Percentiles rank a stretch among this genome's conserved stretches.
phyloP scores from a whole-genome alignment of 106 monocot genomes.

The Dioscorea zingiberensis region DNA sequence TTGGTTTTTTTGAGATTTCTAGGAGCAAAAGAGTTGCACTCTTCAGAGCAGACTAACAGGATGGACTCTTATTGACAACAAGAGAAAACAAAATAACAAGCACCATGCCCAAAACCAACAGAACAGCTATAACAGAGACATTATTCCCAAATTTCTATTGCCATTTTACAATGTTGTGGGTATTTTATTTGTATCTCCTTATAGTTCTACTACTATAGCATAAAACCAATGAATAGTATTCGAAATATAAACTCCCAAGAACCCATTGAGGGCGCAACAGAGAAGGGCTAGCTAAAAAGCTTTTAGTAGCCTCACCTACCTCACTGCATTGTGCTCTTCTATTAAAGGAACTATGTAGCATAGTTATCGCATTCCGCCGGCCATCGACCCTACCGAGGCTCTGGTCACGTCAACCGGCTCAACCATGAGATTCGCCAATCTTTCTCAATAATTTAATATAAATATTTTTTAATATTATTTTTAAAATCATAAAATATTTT shows the following conservation, averaged over 20 bases:
- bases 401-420: too few species aligned
- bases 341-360: too few species aligned
- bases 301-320: slow-evolving; percentile 1
- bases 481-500: too few species aligned
- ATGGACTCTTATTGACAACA: slow-evolving; percentile 34
- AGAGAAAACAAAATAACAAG: slow-evolving; percentile 52
- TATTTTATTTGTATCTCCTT: neutral
- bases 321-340: slow-evolving; percentile 12
- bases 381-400: too few species aligned
- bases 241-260: slow-evolving; percentile 18
- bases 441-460: too few species aligned
- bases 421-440: too few species aligned
- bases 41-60: slow-evolving; percentile 48
- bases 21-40: neutral
- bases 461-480: too few species aligned
- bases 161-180: too few species aligned
- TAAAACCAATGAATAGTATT: slow-evolving; percentile 13
- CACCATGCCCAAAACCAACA: slow-evolving; percentile 43
- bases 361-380: too few species aligned
- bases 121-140: slow-evolving; percentile 22
- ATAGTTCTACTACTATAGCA: slow-evolving; percentile 10
- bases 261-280: slow-evolving; percentile 2
- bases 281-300: slow-evolving; percentile 5
- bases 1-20: too few species aligned
- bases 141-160: slow-evolving; percentile 26